These are phyloP conservation scores for Brettanomyces naardenensis DNA, from an alignment of 805 yeast species.

Conservation along the genomic window DNA sequence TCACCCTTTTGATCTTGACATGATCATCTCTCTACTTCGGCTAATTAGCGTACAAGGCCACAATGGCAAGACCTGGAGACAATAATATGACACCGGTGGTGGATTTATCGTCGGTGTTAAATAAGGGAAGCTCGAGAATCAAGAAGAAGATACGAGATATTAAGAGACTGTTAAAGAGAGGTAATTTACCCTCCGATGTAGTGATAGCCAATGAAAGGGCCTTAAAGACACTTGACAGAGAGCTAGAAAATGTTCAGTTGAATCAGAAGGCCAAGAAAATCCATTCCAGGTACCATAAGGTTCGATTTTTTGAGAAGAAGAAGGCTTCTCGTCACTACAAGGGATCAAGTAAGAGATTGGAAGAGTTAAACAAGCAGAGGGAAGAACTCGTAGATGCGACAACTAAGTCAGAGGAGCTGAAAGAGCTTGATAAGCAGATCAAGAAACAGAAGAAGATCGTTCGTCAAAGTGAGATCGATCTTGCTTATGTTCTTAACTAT, in stretches of 20 bases:
- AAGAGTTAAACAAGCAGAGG: constrained; percentile 27
- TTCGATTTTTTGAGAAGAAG: constrained; percentile 83
- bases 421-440: constrained; percentile 16
- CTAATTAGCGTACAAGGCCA: constrained; percentile 1
- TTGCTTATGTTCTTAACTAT: constrained; percentile 67
- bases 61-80: constrained; percentile 1
- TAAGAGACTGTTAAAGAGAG: constrained; percentile 55
- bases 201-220: constrained; percentile 40
- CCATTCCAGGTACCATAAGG: constrained; percentile 82
- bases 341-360: constrained; percentile 33
- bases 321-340: constrained; percentile 72
- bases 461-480: constrained; percentile 54
- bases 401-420: constrained; percentile 1
- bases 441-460: constrained; percentile 40
- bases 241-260: constrained; percentile 33
- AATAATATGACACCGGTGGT: constrained; percentile 10
- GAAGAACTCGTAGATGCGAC: neutral
- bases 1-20: neutral
- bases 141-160: constrained; percentile 85
- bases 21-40: neutral
- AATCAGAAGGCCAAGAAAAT: constrained; percentile 32
- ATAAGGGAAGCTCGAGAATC: constrained; percentile 40
- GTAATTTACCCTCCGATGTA: constrained; percentile 48
- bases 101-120: constrained; percentile 23
- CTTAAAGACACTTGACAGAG: constrained; percentile 38